Base-by-base conservation (phyloP, 2,329 filamentous ascomycete genomes). In the Metarhizium robertsii region DNA sequence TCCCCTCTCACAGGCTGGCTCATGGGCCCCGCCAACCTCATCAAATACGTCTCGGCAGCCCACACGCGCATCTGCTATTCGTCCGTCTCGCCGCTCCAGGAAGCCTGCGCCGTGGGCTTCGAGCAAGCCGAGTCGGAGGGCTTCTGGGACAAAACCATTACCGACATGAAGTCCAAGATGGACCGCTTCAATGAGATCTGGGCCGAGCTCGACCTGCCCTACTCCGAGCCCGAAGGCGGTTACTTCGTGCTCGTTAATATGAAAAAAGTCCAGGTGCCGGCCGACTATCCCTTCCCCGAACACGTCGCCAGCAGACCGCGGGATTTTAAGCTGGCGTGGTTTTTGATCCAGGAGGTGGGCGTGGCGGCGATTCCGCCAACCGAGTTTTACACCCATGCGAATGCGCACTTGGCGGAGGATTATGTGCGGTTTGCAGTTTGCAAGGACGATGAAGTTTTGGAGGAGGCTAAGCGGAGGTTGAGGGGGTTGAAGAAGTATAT, bases 161-260 rank as follows among this genome's bases (percentile, higher is more conserved):
- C 73, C 42, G 91, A 96, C 63, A 97, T 97, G 92, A 88, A 90
- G 73, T 81, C 73, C 57, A 96, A 96, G 72, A 87, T 97, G 75
- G 79, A 87, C 62, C 83, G 82, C 29, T 96, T 99, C 78, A 96
- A 92, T 69, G 78, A 87, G 59, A 76, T 92, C 45, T 92, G 88
- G 76, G 76, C 83, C 52, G 88, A 92, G 73, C 79, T 92, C 6
- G 81, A 78, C 16, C 76, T 92, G 52, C 87, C 87, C 4, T 96
- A 92, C 75, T 92, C 90, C 1, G 87, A 96, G 57, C 94, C 94
- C 4, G 92, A 99, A 71, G 94, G 94, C 53, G 94, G 94, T 20
- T 99, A 99, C 76, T 99, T 99, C 67, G 90, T 99, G 43, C 83
- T 99, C 53, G 94, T 90, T 60, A 99, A 99, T 75, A 86, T 97